Evolutionary conservation across 2,329 filamentous ascomycete genomes (phyloP).

Genomic region (Apiospora saccharicola): DNA sequence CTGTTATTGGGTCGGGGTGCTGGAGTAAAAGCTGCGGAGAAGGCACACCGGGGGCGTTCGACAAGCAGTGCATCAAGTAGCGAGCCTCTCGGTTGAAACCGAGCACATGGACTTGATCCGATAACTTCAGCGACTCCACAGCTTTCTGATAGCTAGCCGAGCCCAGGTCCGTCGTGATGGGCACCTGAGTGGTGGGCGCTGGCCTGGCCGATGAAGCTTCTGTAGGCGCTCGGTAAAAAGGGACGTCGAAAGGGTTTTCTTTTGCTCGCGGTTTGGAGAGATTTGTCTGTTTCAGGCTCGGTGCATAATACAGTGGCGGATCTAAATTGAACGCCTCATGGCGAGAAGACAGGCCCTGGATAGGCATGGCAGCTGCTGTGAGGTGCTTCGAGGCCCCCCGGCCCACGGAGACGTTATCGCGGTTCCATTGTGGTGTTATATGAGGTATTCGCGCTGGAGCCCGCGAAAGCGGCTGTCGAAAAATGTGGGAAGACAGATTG

Average conservation of each 20-base stretch:
- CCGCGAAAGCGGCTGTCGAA: slow-evolving; percentile 49
- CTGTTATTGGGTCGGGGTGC: slow-evolving; percentile 48
- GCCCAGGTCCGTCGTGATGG: slow-evolving; percentile 7
- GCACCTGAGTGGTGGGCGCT: background rate
- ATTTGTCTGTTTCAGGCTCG: background rate
- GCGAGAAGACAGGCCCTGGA: slow-evolving; percentile 40
- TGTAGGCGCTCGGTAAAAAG: slow-evolving; percentile 1
- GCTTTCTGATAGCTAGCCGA: slow-evolving; percentile 7
- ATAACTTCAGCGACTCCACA: slow-evolving; percentile 36
- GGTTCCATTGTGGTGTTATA: slow-evolving; percentile 47
- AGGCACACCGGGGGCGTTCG: slow-evolving; percentile 63
- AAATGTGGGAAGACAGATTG: slow-evolving; percentile 44
- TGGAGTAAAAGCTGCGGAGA: slow-evolving; percentile 70
- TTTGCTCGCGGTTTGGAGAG: background rate
- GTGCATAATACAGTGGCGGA: slow-evolving; percentile 31
- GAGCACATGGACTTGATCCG: slow-evolving; percentile 62
- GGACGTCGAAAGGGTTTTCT: background rate
- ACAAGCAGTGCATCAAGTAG: slow-evolving; percentile 71
- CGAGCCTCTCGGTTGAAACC: slow-evolving; percentile 70
- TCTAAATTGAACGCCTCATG: slow-evolving; percentile 32
- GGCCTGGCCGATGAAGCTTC: background rate
- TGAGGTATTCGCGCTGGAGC: slow-evolving; percentile 52
- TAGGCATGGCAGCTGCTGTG: slow-evolving; percentile 28
- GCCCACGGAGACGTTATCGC: slow-evolving; percentile 47
- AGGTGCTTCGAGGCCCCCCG: slow-evolving; percentile 44